Evolutionary conservation across 139 green algal species (phyloP).

Genomic region (Tetradesmus lagerheimii): DNA sequence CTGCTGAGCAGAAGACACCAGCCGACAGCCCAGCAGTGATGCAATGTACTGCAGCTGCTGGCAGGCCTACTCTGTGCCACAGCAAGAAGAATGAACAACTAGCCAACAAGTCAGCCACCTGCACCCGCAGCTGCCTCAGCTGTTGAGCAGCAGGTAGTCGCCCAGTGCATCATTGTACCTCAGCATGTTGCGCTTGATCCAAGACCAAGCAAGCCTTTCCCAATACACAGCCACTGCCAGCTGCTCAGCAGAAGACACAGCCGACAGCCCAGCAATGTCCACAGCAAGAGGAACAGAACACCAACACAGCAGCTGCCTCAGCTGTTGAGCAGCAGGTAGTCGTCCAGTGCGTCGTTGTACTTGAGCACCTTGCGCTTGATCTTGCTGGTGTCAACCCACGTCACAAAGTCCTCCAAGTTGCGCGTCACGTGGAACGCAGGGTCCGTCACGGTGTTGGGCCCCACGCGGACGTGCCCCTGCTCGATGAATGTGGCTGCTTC

Average conservation of each 20-base stretch:
- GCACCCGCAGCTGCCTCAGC: neutral
- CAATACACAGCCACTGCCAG: no score
- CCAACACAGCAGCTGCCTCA: neutral
- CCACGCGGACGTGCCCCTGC: constrained; percentile 96
- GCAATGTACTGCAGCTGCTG: no score
- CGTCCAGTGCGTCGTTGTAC: constrained; percentile 98
- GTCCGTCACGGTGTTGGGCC: constrained; percentile 92
- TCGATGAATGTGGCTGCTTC: constrained; percentile 97
- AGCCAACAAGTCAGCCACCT: no score
- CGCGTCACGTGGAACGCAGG: constrained; percentile 93
- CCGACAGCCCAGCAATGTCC: no score
- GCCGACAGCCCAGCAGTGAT: no score
- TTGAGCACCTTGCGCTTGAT: constrained; percentile 96
- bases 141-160: constrained; percentile 89
- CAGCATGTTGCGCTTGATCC: constrained; percentile 96
- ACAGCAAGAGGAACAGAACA: no score
- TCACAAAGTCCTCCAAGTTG: constrained; percentile 98
- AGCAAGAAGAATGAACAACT: no score
- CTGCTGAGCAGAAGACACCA: no score
- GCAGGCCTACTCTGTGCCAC: no score
- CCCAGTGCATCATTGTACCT: constrained; percentile 97
- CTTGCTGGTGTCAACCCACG: constrained; percentile 97
- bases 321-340: constrained; percentile 87
- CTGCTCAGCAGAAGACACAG: no score
- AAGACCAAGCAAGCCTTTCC: no score